Base-by-base conservation (phyloP, 345 rosid genomes). In the Gossypium stocksii region DNA sequence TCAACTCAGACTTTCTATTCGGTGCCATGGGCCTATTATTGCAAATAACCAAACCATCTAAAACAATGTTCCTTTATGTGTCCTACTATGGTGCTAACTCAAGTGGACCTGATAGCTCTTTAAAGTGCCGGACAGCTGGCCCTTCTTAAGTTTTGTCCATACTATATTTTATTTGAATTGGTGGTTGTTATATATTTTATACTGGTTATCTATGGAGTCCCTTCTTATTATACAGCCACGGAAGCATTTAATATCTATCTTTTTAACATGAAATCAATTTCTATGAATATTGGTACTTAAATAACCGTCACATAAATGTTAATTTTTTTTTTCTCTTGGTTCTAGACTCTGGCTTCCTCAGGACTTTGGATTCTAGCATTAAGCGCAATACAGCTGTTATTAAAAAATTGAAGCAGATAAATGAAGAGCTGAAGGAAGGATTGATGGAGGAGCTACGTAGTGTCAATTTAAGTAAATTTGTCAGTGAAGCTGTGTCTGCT, bases 291-390 rank as follows among this genome's bases (percentile, higher is more conserved):
- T 67, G 57, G 49, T 48, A 15, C 15, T 29, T 49, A 34, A 76
- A 46, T 74, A 65, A 38, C 38, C 61, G 77, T 70, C 66, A 12
- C 49, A 46, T 51, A 73, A 73, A 63, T 82, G 22, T 74, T 85
- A 74, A 86, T 73, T 56, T 58, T 67, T 45, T 43, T 72, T 81
- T 71, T 70, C 22, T 25, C 43, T 66, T 74, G 62, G 75, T 83
- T 81, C 73, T 88, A 96, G 98, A 95, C 78, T 71, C 88, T 1
- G 88, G 89, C 25, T 96, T 90, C 78, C 90, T 96, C 61, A 85
- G 98, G 88, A 90, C 98, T 49, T 80, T 96, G 74, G 98, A 96
- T 85, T 91, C 98, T 51, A 93, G 98, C 80, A 96, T 96, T 46
- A 93, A 86, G 85, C 94, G 95, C 22, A 93, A 93, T 70, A 96